phyloP scores from a whole-genome alignment of 345 rosid genomes.

The Isatis tinctoria region DNA sequence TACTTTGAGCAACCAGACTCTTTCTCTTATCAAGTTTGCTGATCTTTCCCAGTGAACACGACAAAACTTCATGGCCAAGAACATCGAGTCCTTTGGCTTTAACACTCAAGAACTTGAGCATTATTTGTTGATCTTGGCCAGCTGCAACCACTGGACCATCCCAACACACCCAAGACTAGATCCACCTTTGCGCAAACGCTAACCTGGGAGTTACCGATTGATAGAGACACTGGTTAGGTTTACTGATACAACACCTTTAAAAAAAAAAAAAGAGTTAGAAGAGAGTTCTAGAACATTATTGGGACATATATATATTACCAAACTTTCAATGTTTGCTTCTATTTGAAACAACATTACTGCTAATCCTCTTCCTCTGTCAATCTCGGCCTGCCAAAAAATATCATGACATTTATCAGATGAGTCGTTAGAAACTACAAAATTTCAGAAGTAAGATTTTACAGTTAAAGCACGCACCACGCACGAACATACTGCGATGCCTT shows the following conservation, averaged over 20 bases:
- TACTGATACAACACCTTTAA: background rate
- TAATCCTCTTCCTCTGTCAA: constrained; percentile 85
- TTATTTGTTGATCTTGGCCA: constrained; percentile 61
- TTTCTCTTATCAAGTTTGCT: constrained; percentile 13
- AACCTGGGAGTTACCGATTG: constrained; percentile 42
- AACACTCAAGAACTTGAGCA: constrained; percentile 61
- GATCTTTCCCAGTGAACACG: constrained; percentile 13
- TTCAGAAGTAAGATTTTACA: background rate
- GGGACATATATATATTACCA: constrained; percentile 44
- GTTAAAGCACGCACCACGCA: constrained; percentile 60
- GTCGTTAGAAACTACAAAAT: background rate
- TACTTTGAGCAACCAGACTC: constrained; percentile 29
- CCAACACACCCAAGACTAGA: constrained; percentile 77
- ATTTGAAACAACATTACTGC: constrained; percentile 89
- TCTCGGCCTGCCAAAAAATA: constrained; percentile 62
- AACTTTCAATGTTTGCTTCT: constrained; percentile 63
- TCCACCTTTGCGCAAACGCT: constrained; percentile 74
- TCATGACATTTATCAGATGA: background rate
- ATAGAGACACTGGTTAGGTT: background rate
- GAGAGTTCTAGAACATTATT: background rate
- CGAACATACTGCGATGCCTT: constrained; percentile 69
- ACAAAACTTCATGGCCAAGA: constrained; percentile 37
- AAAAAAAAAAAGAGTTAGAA: background rate
- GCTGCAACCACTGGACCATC: constrained; percentile 96
- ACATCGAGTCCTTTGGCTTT: constrained; percentile 22